Conservation (phyloP, 2,329 filamentous ascomycete species). For the Nemania sp. region DNA sequence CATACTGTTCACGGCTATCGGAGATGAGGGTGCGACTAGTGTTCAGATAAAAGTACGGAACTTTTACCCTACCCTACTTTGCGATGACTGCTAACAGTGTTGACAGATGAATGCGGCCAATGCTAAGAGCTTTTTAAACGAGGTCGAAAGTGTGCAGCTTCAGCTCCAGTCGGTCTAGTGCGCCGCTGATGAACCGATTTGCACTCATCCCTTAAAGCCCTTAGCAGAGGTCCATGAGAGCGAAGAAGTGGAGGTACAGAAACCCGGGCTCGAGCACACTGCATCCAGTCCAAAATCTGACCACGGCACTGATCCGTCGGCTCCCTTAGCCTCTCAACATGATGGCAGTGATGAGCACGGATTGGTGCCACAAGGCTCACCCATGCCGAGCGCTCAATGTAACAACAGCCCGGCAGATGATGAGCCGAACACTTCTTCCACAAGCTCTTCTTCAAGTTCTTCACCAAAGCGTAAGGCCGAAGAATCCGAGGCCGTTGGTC, state of each 20-base stretch:
- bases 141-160: conserved; percentile 53
- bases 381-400: neutral
- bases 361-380: neutral
- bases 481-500: conserved; percentile 8
- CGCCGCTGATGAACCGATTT: conserved; percentile 22
- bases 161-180: conserved; percentile 49
- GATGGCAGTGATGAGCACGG: neutral
- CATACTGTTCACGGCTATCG: conserved; percentile 68
- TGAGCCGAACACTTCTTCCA: neutral
- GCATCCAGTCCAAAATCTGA: neutral
- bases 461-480: conserved; percentile 22
- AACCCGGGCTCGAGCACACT: neutral
- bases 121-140: conserved; percentile 55
- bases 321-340: neutral
- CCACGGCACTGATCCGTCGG: neutral
- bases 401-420: conserved; percentile 1
- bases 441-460: conserved; percentile 12
- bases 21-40: conserved; percentile 58
- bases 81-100: neutral
- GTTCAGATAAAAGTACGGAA: conserved; percentile 63
- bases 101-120: conserved; percentile 57
- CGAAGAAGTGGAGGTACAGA: neutral
- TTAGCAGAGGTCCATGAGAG: neutral
- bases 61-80: neutral
- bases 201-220: neutral